A percentile compares a stretch with the other conserved stretches of the same genome.
These are phyloP conservation scores for Trichoderma pleuroti DNA, from an alignment of 2,329 filamentous ascomycete genomes.

Conservation along the genomic window DNA sequence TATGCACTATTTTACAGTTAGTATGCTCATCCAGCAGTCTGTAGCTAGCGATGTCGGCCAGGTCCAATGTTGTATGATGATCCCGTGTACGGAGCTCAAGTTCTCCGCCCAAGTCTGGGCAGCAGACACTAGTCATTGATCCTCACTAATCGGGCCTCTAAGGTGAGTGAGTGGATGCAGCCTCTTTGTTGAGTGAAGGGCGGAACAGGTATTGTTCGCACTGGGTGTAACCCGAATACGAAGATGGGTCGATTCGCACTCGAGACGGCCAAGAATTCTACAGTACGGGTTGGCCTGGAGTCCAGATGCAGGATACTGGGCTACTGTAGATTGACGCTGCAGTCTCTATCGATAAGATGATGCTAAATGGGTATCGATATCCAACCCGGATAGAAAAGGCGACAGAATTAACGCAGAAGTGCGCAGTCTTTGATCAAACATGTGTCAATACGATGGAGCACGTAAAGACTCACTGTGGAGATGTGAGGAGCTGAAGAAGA, in stretches of 20 bases:
- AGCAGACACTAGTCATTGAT: background rate
- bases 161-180: background rate
- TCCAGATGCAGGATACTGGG: background rate
- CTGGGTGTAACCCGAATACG: slow-evolving; percentile 2
- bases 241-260: background rate
- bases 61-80: background rate
- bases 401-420: slow-evolving; percentile 1
- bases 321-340: background rate
- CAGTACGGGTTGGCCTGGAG: background rate
- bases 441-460: background rate
- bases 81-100: background rate
- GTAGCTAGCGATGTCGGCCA: background rate
- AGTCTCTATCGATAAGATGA: background rate
- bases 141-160: background rate
- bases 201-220: background rate
- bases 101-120: background rate
- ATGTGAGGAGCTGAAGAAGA: background rate
- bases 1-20: background rate
- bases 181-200: background rate
- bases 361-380: background rate
- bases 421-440: background rate
- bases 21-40: background rate
- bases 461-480: background rate
- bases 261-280: background rate
- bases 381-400: background rate